A percentile compares a stretch with the other conserved stretches of the same genome.
Conservation (phyloP, 352 stramenopile genomes). For the Aphanomyces invadans region DNA sequence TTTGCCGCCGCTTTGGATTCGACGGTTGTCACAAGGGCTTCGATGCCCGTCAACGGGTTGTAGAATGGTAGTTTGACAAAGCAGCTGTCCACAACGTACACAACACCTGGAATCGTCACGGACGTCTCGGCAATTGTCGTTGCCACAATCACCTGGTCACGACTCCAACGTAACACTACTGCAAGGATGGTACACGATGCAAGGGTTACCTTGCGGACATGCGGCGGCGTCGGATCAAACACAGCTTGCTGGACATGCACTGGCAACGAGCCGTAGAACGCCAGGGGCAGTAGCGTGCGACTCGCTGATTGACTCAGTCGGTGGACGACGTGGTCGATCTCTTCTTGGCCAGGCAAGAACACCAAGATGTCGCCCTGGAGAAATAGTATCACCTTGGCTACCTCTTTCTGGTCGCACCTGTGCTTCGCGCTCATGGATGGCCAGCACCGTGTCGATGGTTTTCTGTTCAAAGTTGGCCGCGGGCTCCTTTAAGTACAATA, state of each 20-base stretch:
- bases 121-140: conserved; percentile 95
- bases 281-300: conserved; percentile 46
- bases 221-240: conserved; percentile 73
- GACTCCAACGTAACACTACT: no score
- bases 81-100: conserved; percentile 69
- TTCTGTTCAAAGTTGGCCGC: conserved; percentile 62
- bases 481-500: conserved; percentile 79
- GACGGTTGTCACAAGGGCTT: conserved; percentile 86
- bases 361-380: conserved; percentile 93
- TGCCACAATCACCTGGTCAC: conserved; percentile 44
- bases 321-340: conserved; percentile 89
- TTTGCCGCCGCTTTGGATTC: conserved; percentile 95
- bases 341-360: conserved; percentile 91
- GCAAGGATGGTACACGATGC: background rate
- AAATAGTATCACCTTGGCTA: no score
- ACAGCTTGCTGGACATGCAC: conserved; percentile 88
- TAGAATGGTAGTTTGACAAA: conserved; percentile 82
- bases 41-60: conserved; percentile 71
- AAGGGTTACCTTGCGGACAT: conserved; percentile 53
- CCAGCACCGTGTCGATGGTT: conserved; percentile 59
- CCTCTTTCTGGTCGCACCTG: background rate
- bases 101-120: conserved; percentile 96
- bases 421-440: conserved; percentile 58
- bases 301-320: conserved; percentile 40
- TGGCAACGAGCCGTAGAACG: conserved; percentile 91